Percentiles rank a stretch among this genome's conserved stretches.
Evolutionary conservation across 441 rosid genomes (phyloP).

Genomic region (Adansonia madagascariensis): DNA sequence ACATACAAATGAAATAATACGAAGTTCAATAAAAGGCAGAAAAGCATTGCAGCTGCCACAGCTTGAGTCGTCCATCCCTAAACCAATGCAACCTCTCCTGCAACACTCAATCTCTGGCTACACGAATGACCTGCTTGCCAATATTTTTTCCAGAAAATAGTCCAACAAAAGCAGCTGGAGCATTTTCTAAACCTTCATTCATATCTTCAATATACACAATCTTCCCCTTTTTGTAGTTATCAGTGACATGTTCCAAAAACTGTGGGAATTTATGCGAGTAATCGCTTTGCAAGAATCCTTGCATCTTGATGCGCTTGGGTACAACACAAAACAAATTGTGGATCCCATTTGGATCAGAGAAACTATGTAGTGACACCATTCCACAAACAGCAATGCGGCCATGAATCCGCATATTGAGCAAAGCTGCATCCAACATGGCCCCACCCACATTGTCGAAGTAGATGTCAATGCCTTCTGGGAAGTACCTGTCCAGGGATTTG

Average conservation of each 20-base stretch:
- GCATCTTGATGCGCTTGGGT: constrained; percentile 51
- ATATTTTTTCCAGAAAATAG: constrained; percentile 66
- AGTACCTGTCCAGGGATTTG: constrained; percentile 41
- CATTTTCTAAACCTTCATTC: constrained; percentile 54
- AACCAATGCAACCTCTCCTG: neutral
- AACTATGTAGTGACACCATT: constrained; percentile 61
- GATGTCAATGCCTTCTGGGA: constrained; percentile 70
- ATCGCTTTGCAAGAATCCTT: constrained; percentile 73
- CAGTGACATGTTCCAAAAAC: constrained; percentile 46
- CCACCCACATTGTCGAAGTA: constrained; percentile 86
- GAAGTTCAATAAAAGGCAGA: neutral
- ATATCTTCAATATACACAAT: constrained; percentile 66
- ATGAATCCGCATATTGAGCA: constrained; percentile 58
- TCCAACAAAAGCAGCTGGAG: constrained; percentile 64
- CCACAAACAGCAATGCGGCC: constrained; percentile 79
- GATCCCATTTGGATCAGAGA: constrained; percentile 46
- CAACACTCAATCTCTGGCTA: constrained; percentile 43
- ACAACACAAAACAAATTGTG: constrained; percentile 51
- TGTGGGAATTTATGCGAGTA: constrained; percentile 48
- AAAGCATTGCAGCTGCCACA: neutral
- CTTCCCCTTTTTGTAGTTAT: constrained; percentile 56
- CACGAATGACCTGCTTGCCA: constrained; percentile 68
- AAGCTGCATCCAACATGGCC: constrained; percentile 68
- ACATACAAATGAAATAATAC: neutral
- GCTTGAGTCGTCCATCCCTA: neutral